Evolutionary conservation across 2,329 filamentous ascomycete genomes (phyloP), one percentile per base, ranked within the genome.

Genomic region (Penicillium verrucosum): DNA sequence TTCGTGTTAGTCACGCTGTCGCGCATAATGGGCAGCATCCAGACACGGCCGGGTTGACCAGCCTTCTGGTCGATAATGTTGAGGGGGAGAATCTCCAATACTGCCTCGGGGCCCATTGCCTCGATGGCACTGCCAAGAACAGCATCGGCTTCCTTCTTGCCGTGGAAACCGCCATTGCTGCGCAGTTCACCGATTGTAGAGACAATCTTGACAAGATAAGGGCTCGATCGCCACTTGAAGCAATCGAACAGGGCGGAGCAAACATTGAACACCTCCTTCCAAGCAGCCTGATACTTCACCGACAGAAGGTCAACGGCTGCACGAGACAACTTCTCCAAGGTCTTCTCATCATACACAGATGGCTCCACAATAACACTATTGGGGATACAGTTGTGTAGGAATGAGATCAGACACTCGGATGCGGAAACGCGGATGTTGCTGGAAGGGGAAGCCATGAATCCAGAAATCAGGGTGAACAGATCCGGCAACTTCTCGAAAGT

Each of bases 401-500:
- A 94, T 0, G 93, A 97, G 54, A 97, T 89, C 58, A 99, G 78
- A 72, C 94, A 97, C 73, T 99, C 93, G 0, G 94, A 95, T 4
- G 94, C 91, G 3, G 94, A 97, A 32, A 96, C 85, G 58, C 94
- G 86, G 67, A 99, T 96, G 73, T 97, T 97, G 74, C 93, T 88
- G 1, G 92, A 93, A 0, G 90, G 85, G 0, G 92, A 96, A 45
- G 90, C 85, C 61, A 99, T 83, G 70, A 96, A 97, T 32, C 83
- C 80, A 8, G 90, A 83, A 2, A 97, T 84, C 80, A 92, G 83
- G 54, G 81, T 81, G 73, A 97, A 97, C 0, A 97, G 79, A 30
- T 89, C 88, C 0, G 94, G 92, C 3, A 99, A 78, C 67, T 94
- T 95, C 70, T 89, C 85, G 70, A 97, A 97, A 0, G 92, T 96